A percentile compares a stretch with the other conserved stretches of the same genome.
Evolutionary conservation across 306 rosid genomes (phyloP).

Genomic region (Lathyrus sativus): DNA sequence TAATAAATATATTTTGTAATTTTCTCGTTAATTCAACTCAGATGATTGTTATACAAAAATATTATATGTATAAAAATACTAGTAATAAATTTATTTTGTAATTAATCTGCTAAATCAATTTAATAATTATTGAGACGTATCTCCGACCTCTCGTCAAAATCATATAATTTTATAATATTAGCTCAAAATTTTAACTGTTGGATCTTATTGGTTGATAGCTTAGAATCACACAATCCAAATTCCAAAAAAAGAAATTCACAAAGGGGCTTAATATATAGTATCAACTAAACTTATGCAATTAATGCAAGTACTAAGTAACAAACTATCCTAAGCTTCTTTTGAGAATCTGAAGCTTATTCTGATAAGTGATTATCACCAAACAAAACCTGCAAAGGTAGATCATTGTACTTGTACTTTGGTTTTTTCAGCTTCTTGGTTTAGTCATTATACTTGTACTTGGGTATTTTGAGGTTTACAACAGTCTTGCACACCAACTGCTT

Average conservation of each 20-base stretch:
- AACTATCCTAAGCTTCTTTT: background rate
- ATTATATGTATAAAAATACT: too few species aligned
- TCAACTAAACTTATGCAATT: slow-evolving; percentile 9
- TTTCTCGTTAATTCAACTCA: too few species aligned
- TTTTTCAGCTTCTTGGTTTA: slow-evolving; percentile 2
- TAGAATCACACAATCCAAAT: background rate
- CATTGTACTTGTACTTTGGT: slow-evolving; percentile 6
- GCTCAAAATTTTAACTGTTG: background rate
- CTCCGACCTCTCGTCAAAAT: too few species aligned
- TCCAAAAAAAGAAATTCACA: background rate
- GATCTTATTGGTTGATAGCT: background rate
- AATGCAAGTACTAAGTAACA: slow-evolving; percentile 22
- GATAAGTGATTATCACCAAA: background rate
- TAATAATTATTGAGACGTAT: too few species aligned
- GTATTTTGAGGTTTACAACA: background rate
- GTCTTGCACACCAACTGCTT: background rate
- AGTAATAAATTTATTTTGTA: too few species aligned
- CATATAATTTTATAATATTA: too few species aligned
- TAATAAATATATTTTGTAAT: too few species aligned
- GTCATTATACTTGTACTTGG: background rate
- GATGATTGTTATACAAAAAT: too few species aligned
- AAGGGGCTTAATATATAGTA: background rate
- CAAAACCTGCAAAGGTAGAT: slow-evolving; percentile 26
- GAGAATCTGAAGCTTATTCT: background rate
- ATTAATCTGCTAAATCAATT: too few species aligned